Evolutionary conservation across 257 asterid genomes (phyloP).

Genomic region (Ilex asprella): DNA sequence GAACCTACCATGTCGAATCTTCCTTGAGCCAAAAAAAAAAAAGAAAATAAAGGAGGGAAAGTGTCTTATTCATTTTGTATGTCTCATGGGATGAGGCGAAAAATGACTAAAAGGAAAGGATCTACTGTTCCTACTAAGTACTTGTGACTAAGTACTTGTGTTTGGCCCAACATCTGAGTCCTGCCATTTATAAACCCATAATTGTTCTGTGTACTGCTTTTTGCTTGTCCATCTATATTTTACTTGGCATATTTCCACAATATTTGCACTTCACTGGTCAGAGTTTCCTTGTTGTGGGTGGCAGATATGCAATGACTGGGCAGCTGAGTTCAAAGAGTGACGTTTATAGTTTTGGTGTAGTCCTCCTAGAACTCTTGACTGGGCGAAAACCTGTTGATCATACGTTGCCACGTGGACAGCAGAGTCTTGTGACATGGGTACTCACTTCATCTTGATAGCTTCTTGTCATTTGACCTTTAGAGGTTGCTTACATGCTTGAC

Average conservation of each 20-base stretch:
- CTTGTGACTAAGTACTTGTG: too few relatives aligned
- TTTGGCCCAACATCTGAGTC: too few relatives aligned
- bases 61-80: too few relatives aligned
- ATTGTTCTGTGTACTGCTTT: not conserved
- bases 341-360: slow-evolving; percentile 86
- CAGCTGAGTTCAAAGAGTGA: slow-evolving; percentile 83
- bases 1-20: too few relatives aligned
- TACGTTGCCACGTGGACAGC: slow-evolving; percentile 88
- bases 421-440: slow-evolving; percentile 89
- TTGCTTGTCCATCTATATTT: not conserved
- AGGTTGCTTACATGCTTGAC: not conserved
- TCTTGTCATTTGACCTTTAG: not conserved
- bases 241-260: too few relatives aligned
- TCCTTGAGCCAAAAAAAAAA: too few relatives aligned
- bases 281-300: not conserved
- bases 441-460: not conserved
- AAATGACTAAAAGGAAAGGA: too few relatives aligned
- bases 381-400: slow-evolving; percentile 88
- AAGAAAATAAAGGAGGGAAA: too few relatives aligned
- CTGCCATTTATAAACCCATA: too few relatives aligned
- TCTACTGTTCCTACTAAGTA: too few relatives aligned
- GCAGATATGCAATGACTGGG: slow-evolving; percentile 89
- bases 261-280: too few relatives aligned
- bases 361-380: slow-evolving; percentile 79
- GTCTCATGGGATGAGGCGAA: too few relatives aligned